phyloP scores from a whole-genome alignment of 257 asterid species.

The Nyctanthes arbortristis region DNA sequence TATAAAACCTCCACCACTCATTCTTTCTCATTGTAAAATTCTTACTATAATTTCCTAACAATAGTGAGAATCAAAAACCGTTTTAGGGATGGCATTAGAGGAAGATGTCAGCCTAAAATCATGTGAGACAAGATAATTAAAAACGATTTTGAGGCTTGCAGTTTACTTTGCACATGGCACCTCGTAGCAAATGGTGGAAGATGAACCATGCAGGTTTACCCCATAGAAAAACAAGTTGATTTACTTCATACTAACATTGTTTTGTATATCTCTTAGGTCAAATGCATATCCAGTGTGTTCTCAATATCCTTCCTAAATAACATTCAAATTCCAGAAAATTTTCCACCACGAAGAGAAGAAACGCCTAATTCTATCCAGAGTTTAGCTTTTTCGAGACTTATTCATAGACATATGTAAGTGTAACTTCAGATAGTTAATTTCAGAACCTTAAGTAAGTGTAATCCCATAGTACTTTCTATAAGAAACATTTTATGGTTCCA shows the following conservation, averaged over 20 bases:
- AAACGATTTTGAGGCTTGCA: not conserved
- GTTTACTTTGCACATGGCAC: not conserved
- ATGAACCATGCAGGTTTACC: not conserved
- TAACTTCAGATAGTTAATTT: not conserved
- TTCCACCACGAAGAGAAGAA: too few relatives aligned
- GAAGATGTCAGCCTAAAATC: not conserved
- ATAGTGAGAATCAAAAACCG: too few relatives aligned
- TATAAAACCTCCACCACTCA: too few relatives aligned
- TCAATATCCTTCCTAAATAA: too few relatives aligned
- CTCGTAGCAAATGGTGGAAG: not conserved
- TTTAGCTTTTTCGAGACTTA: not conserved
- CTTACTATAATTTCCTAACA: too few relatives aligned
- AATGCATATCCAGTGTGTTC: not conserved
- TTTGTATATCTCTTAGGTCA: not conserved
- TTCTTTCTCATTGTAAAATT: too few relatives aligned
- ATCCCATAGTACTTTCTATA: not conserved
- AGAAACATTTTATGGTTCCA: not conserved
- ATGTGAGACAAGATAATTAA: not conserved
- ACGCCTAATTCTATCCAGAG: too few relatives aligned
- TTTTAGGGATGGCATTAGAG: too few relatives aligned
- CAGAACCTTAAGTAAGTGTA: not conserved
- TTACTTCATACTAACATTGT: not conserved
- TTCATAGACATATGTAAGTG: not conserved
- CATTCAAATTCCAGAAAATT: too few relatives aligned
- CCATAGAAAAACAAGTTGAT: not conserved